Percentiles rank a stretch among this genome's conserved stretches.
phyloP scores from a whole-genome alignment of 768 basidiomycete species.

The Macrocybe gigantea region DNA sequence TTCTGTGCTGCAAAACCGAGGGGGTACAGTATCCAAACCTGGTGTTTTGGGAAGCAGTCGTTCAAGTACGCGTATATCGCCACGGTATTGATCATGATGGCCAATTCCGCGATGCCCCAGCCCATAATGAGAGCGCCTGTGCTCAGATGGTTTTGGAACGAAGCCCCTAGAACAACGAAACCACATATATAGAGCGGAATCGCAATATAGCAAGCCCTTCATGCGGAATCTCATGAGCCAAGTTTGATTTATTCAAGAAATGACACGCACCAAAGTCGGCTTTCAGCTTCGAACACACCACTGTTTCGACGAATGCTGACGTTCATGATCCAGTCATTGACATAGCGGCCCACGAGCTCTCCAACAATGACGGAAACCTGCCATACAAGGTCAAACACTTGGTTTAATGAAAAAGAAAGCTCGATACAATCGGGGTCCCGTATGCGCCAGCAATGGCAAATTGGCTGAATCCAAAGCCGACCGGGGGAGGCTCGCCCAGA shows the following conservation, averaged over 20 bases:
- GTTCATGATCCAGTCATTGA: slow-evolving; percentile 49
- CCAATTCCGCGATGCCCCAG: slow-evolving; percentile 58
- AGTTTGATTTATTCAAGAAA: neutral
- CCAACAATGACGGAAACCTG: slow-evolving; percentile 49
- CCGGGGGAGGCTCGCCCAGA: slow-evolving; percentile 46
- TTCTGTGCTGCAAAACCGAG: neutral
- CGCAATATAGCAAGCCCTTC: slow-evolving; percentile 57
- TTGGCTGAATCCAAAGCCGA: slow-evolving; percentile 48
- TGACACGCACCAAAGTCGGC: slow-evolving; percentile 46
- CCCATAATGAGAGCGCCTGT: slow-evolving; percentile 56
- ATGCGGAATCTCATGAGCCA: neutral
- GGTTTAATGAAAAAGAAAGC: neutral
- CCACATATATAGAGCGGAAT: slow-evolving; percentile 57
- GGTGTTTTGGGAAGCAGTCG: slow-evolving; percentile 22
- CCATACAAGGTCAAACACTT: neutral
- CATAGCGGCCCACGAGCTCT: slow-evolving; percentile 45
- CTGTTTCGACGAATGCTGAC: slow-evolving; percentile 39
- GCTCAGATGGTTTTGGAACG: slow-evolving; percentile 46
- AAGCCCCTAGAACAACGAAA: slow-evolving; percentile 51
- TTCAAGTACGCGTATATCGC: slow-evolving; percentile 45
- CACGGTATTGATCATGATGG: slow-evolving; percentile 56
- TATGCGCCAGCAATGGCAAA: slow-evolving; percentile 48
- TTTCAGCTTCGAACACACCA: slow-evolving; percentile 57
- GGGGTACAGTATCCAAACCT: slow-evolving; percentile 13
- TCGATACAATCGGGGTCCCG: slow-evolving; percentile 47